Evolutionary conservation across 805 yeast species (phyloP).

Genomic region (Monosporozyma yasuniensis): DNA sequence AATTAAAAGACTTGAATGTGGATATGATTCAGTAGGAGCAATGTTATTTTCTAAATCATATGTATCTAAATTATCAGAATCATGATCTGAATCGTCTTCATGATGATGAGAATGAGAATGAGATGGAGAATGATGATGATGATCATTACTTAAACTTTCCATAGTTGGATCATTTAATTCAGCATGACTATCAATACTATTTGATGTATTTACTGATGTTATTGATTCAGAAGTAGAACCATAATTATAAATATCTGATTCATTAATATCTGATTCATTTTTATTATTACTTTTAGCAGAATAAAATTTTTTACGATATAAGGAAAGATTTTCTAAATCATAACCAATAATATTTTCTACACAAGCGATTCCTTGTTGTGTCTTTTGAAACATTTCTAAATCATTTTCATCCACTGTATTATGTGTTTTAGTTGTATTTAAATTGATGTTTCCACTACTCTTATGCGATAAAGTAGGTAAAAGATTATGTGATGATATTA

Average conservation of each 20-base stretch:
- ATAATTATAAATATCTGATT: not conserved
- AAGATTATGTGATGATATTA: not conserved
- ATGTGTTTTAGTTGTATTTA: not conserved
- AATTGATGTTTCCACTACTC: not conserved
- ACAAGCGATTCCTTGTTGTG: constrained; percentile 16
- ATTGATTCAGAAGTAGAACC: not conserved
- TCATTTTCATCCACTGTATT: not conserved
- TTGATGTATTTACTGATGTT: not conserved
- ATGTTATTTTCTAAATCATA: constrained; percentile 1
- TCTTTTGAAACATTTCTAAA: not conserved
- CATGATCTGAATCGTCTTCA: not conserved
- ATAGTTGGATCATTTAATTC: not conserved
- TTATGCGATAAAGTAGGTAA: not conserved
- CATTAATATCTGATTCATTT: not conserved
- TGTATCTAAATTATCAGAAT: not conserved
- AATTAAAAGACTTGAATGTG: not conserved
- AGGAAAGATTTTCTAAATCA: constrained; percentile 28
- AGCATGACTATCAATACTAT: not conserved
- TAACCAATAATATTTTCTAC: constrained; percentile 30
- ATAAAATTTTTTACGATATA: constrained; percentile 26
- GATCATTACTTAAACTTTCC: not conserved
- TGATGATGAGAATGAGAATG: no score
- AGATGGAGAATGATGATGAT: not conserved
- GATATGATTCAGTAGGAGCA: not conserved
- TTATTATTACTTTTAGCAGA: constrained; percentile 5